These are phyloP conservation scores for Rhodotorula diobovata DNA, from an alignment of 768 basidiomycete genomes.

Conservation along the genomic window DNA sequence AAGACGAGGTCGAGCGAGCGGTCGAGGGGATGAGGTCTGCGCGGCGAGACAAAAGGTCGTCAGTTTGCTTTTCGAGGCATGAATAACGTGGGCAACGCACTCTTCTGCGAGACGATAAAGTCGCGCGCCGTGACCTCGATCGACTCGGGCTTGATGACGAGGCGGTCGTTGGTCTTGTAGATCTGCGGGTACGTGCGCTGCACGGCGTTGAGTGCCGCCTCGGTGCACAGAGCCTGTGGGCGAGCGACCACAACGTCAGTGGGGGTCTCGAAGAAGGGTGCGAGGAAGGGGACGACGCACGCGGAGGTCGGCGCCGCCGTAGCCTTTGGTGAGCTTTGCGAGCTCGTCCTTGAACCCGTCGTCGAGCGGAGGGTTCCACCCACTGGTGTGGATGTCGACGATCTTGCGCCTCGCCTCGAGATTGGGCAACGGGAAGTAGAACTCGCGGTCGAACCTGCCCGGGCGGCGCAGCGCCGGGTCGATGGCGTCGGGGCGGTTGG, in stretches of 20 bases:
- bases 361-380: constrained; percentile 78
- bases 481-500: constrained; percentile 94
- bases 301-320: constrained; percentile 92
- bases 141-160: constrained; percentile 75
- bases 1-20: constrained; percentile 79
- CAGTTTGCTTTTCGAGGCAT: no score
- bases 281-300: constrained; percentile 52
- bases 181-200: constrained; percentile 96
- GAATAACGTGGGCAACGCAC: constrained; percentile 53
- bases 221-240: constrained; percentile 83
- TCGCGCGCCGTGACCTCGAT: constrained; percentile 80
- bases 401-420: constrained; percentile 82
- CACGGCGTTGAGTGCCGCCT: constrained; percentile 92
- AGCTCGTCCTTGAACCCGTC: constrained; percentile 59
- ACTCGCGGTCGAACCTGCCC: constrained; percentile 93
- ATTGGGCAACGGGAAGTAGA: constrained; percentile 89
- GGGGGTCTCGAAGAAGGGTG: no score
- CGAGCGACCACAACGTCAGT: neutral
- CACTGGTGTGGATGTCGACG: constrained; percentile 77
- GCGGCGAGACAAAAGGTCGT: no score
- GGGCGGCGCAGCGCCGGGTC: constrained; percentile 91
- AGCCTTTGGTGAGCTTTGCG: constrained; percentile 88
- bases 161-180: constrained; percentile 81
- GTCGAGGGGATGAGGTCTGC: constrained; percentile 91
- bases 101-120: constrained; percentile 96